These are phyloP conservation scores for Grosmannia serpens DNA, from an alignment of 2,329 filamentous ascomycete species.

Conservation along the genomic window DNA sequence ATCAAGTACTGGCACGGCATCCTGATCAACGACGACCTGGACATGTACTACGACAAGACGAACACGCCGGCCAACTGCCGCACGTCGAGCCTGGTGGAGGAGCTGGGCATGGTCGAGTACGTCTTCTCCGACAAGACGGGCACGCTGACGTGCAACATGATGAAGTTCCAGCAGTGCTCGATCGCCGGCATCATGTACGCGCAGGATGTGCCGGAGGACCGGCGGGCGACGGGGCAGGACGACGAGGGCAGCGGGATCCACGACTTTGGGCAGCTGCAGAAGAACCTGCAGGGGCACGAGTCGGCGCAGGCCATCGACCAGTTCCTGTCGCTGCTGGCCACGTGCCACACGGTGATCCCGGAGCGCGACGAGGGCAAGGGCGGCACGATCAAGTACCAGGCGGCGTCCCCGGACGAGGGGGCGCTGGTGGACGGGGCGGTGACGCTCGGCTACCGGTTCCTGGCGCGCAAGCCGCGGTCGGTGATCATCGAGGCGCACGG, in stretches of 20 bases:
- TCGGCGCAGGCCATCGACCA: slow-evolving; percentile 52
- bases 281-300: slow-evolving; percentile 52
- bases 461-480: slow-evolving; percentile 75
- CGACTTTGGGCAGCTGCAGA: slow-evolving; percentile 64
- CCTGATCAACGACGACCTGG: slow-evolving; percentile 91
- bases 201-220: slow-evolving; percentile 83
- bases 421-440: slow-evolving; percentile 91
- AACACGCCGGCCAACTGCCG: slow-evolving; percentile 93
- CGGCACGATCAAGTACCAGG: slow-evolving; percentile 89
- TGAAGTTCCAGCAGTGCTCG: slow-evolving; percentile 94
- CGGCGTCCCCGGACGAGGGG: slow-evolving; percentile 92
- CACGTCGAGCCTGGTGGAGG: slow-evolving; percentile 92
- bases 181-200: slow-evolving; percentile 92
- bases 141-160: slow-evolving; percentile 82
- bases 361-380: slow-evolving; percentile 69
- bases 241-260: slow-evolving; percentile 69
- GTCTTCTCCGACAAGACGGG: slow-evolving; percentile 95
- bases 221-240: slow-evolving; percentile 67
- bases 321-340: slow-evolving; percentile 76
- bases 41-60: slow-evolving; percentile 94
- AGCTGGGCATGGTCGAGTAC: slow-evolving; percentile 95
- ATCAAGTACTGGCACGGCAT: slow-evolving; percentile 99
- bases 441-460: slow-evolving; percentile 76
- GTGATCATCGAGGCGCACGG: slow-evolving; percentile 75
- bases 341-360: slow-evolving; percentile 95